These are phyloP conservation scores for Arthrinium phaeospermum DNA, from an alignment of 2,329 filamentous ascomycete genomes.

Conservation along the genomic window DNA sequence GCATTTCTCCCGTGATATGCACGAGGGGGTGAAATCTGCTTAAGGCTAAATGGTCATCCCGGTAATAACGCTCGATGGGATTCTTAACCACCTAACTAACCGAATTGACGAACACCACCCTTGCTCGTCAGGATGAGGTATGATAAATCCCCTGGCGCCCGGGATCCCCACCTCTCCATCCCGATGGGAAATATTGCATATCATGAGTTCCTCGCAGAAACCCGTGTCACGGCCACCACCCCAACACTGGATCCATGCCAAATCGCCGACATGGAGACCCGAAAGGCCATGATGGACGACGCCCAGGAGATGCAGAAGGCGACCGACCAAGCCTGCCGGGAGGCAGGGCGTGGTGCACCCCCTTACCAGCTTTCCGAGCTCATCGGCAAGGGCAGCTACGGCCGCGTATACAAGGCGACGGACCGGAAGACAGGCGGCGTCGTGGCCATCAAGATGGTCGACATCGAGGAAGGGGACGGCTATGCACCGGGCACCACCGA, in stretches of 20 bases:
- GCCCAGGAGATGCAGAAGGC: constrained; percentile 71
- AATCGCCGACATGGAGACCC: background rate
- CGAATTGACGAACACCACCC: background rate
- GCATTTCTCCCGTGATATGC: background rate
- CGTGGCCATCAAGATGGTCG: constrained; percentile 82
- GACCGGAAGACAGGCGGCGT: constrained; percentile 54
- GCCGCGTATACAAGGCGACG: constrained; percentile 74
- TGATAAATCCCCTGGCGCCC: background rate
- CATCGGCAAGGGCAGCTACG: constrained; percentile 77
- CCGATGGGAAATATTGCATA: background rate
- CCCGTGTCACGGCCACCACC: background rate
- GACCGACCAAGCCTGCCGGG: constrained; percentile 66
- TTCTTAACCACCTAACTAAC: background rate
- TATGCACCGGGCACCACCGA: constrained; percentile 68
- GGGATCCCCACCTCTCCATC: background rate
- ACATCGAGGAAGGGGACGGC: constrained; percentile 79
- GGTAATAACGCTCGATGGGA: background rate
- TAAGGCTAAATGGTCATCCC: constrained; percentile 6
- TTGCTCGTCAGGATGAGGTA: background rate
- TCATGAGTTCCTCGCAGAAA: background rate
- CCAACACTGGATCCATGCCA: background rate
- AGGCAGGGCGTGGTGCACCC: constrained; percentile 64
- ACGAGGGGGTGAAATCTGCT: background rate
- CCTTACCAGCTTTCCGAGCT: constrained; percentile 72
- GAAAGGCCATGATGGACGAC: constrained; percentile 57